Conservation (phyloP, 2,329 filamentous ascomycete species). For the Colletotrichum destructivum region DNA sequence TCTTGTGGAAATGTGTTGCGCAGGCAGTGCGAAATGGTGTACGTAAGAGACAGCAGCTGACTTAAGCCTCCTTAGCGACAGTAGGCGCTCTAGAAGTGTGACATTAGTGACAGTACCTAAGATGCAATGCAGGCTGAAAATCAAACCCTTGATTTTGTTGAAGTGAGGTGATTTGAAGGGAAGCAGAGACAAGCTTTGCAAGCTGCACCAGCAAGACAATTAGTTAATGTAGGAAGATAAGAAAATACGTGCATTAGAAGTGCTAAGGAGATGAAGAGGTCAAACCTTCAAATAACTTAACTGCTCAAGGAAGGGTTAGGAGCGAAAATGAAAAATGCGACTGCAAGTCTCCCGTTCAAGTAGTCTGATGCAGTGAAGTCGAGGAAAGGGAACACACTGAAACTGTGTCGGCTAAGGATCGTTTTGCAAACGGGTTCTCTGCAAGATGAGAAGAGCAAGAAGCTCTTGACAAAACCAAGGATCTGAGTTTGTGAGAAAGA, state of each 20-base stretch:
- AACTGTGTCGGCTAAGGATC: neutral
- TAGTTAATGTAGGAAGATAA: neutral
- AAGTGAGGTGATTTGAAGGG: neutral
- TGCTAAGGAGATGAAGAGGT: neutral
- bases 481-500: neutral
- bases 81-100: neutral
- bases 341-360: neutral
- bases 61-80: neutral
- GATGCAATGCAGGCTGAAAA: neutral
- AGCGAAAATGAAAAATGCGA: neutral
- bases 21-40: neutral
- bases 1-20: constrained; percentile 6
- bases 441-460: neutral
- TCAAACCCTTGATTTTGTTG: neutral
- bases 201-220: neutral
- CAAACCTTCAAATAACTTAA: neutral
- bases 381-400: neutral
- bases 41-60: neutral
- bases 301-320: neutral
- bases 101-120: neutral
- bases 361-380: neutral
- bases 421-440: neutral
- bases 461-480: neutral
- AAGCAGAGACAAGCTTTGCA: neutral
- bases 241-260: neutral